Evolutionary conservation across 1,139 yeast species (phyloP).

Genomic region (Groenewaldozyma auringiensis): DNA sequence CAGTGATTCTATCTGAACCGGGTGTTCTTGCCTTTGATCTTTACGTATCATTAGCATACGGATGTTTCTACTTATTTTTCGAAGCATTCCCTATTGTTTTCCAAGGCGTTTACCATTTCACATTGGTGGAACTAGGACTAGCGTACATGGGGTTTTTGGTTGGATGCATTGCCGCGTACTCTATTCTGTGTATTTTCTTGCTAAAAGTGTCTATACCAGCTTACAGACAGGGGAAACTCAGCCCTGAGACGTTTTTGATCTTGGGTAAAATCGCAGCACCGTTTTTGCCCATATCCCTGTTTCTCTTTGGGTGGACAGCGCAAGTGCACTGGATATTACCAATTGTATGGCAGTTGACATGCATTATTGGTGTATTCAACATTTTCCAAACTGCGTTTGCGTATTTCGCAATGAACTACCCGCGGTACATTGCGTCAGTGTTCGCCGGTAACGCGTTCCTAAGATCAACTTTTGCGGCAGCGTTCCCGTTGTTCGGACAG

Average conservation of each 20-base stretch:
- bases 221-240: constrained; percentile 11
- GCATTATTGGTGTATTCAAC: constrained; percentile 65
- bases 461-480: constrained; percentile 46
- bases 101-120: constrained; percentile 39
- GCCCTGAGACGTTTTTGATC: constrained; percentile 14
- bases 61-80: constrained; percentile 49
- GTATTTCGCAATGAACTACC: constrained; percentile 65
- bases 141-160: constrained; percentile 40
- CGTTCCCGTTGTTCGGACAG: constrained; percentile 49
- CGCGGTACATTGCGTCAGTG: constrained; percentile 57
- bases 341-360: constrained; percentile 63
- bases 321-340: constrained; percentile 78
- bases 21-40: constrained; percentile 32
- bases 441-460: constrained; percentile 48
- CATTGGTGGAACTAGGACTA: constrained; percentile 43
- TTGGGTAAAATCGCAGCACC: constrained; percentile 39
- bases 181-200: constrained; percentile 12
- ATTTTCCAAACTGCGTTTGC: constrained; percentile 66
- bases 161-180: constrained; percentile 34
- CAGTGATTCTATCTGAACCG: constrained; percentile 31
- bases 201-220: constrained; percentile 10
- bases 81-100: constrained; percentile 57
- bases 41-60: constrained; percentile 48
- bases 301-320: constrained; percentile 51
- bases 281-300: constrained; percentile 42